Conservation (phyloP, 352 stramenopile species). For the Phytopythium kandeliae region DNA sequence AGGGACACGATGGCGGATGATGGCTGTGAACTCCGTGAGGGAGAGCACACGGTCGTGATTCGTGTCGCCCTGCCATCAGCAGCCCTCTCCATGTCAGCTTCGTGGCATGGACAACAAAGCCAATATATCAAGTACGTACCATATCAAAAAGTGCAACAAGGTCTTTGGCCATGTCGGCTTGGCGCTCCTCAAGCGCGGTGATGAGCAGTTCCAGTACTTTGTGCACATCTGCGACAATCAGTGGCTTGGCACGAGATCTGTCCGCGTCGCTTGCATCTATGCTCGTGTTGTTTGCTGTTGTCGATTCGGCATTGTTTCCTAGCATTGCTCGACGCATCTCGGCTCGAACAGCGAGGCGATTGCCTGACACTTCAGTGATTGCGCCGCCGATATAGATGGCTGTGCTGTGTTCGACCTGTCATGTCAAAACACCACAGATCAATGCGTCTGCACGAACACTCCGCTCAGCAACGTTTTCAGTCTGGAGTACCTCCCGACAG, state of each 20-base stretch:
- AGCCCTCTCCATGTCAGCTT: not conserved
- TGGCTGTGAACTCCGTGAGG: conserved; percentile 59
- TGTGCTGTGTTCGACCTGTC: conserved; percentile 58
- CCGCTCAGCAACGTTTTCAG: not conserved
- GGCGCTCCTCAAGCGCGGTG: conserved; percentile 49
- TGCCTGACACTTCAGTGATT: conserved; percentile 49
- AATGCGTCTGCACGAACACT: not conserved
- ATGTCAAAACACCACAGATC: not conserved
- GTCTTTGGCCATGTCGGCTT: conserved; percentile 44
- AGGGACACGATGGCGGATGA: conserved; percentile 47
- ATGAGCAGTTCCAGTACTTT: conserved; percentile 51
- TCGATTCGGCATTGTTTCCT: conserved; percentile 6
- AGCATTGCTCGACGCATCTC: conserved; percentile 74
- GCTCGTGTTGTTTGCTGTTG: not conserved
- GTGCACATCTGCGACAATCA: conserved; percentile 56
- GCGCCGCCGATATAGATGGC: conserved; percentile 46
- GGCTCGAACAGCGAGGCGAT: conserved; percentile 57
- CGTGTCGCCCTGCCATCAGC: conserved; percentile 33
- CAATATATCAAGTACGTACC: conserved; percentile 12
- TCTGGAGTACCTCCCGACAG: conserved; percentile 42
- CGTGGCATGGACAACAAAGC: no score
- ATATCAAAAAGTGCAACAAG: conserved; percentile 49
- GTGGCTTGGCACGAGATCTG: conserved; percentile 15
- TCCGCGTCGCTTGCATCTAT: conserved; percentile 9
- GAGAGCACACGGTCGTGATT: conserved; percentile 73